Conservation (phyloP, 2,329 filamentous ascomycete genomes). For the Fusarium poae region DNA sequence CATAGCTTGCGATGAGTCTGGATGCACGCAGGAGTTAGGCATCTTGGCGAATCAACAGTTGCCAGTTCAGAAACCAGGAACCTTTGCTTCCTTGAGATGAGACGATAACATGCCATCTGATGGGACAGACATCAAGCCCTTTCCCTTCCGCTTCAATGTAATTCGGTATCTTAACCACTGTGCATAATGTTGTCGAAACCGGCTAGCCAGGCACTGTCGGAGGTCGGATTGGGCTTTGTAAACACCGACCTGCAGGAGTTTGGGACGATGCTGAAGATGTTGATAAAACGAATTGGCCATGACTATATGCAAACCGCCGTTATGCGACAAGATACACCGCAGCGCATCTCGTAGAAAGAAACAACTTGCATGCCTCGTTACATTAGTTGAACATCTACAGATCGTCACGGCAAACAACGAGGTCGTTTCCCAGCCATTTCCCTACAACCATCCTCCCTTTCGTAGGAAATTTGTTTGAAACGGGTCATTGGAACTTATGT, state of each 20-base stretch:
- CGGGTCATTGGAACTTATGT: neutral
- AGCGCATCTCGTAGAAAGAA: neutral
- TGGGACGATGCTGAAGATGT: neutral
- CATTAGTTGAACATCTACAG: neutral
- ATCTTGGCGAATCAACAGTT: neutral
- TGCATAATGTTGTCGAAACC: constrained; percentile 3
- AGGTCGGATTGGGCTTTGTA: neutral
- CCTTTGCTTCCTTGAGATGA: neutral
- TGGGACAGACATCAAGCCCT: neutral
- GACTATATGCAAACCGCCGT: neutral
- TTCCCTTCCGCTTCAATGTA: neutral
- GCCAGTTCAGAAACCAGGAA: neutral
- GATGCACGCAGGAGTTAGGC: neutral
- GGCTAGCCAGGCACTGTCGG: neutral
- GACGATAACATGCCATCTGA: neutral
- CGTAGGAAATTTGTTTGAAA: neutral
- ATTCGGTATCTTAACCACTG: neutral
- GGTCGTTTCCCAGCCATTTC: neutral
- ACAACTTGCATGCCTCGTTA: neutral
- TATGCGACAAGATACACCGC: neutral
- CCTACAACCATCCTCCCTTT: neutral
- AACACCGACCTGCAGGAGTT: neutral
- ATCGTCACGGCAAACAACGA: neutral
- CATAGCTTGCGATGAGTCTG: neutral
- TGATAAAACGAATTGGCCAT: neutral